phyloP scores from a whole-genome alignment of 805 yeast genomes.

The Saccharomycopsis guyanensis region DNA sequence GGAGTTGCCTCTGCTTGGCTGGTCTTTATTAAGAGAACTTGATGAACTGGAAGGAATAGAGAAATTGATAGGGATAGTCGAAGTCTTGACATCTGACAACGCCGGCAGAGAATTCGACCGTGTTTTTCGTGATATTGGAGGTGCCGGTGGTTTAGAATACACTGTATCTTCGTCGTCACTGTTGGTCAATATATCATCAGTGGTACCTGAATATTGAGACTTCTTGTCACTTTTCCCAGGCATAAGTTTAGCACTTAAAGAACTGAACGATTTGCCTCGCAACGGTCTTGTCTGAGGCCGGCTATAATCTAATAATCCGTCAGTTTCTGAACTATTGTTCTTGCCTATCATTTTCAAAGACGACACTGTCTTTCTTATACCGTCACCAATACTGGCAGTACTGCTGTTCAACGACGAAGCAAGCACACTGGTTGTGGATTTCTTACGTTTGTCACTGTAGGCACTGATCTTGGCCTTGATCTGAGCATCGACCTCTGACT shows the following conservation, averaged over 20 bases:
- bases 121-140: neutral
- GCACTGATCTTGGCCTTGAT: too few relatives aligned
- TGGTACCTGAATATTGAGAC: neutral
- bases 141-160: neutral
- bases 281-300: neutral
- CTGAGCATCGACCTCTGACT: neutral
- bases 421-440: neutral
- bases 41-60: neutral
- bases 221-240: neutral
- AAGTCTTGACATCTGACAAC: neutral
- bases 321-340: neutral
- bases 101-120: neutral
- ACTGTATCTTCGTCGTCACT: neutral
- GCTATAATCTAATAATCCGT: neutral
- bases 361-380: neutral
- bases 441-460: neutral
- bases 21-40: neutral
- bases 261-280: neutral
- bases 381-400: neutral
- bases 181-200: neutral
- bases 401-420: neutral
- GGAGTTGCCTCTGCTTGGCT: neutral
- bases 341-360: neutral
- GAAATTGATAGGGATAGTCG: neutral
- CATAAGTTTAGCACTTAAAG: neutral